A percentile compares a stretch with the other conserved stretches of the same genome.
Evolutionary conservation across 2,329 filamentous ascomycete genomes (phyloP).

Genomic region (Ophiosphaerella herpotricha): DNA sequence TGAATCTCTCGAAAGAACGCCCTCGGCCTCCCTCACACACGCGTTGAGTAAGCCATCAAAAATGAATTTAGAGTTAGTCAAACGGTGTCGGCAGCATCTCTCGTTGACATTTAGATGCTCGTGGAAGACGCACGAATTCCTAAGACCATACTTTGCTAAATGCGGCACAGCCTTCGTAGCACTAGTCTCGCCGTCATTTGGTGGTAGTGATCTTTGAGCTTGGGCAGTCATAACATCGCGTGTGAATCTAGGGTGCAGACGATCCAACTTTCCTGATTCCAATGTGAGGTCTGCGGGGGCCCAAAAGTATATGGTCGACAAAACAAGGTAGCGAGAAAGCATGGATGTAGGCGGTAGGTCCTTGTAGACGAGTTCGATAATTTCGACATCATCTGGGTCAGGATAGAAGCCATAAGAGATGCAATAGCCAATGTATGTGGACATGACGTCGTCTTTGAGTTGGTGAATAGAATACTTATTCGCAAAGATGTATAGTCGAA

Average conservation of each 20-base stretch:
- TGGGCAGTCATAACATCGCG: constrained; percentile 5
- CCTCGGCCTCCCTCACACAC: constrained; percentile 3
- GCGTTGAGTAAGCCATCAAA: constrained; percentile 4
- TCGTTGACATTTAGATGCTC: not conserved
- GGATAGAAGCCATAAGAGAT: constrained; percentile 3
- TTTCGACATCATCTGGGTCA: constrained; percentile 3
- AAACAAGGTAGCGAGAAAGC: constrained; percentile 3
- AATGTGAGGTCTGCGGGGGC: not conserved
- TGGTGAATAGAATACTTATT: constrained; percentile 4
- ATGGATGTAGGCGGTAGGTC: not conserved
- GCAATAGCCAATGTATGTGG: constrained; percentile 5
- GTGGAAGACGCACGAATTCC: constrained; percentile 4
- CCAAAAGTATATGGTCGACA: constrained; percentile 6
- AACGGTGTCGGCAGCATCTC: not conserved
- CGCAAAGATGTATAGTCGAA: constrained; percentile 5
- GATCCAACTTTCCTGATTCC: constrained; percentile 2
- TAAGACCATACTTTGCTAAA: constrained; percentile 2
- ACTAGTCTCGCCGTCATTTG: not conserved
- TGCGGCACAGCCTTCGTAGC: constrained; percentile 2
- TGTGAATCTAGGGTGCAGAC: constrained; percentile 1
- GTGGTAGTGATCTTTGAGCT: constrained; percentile 1
- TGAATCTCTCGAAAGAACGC: not conserved
- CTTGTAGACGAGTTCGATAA: constrained; percentile 2
- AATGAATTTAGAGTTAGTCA: constrained; percentile 3
- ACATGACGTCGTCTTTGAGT: constrained; percentile 5